phyloP scores from a whole-genome alignment of 352 stramenopile species.

The Thraustochytrium sp. region DNA sequence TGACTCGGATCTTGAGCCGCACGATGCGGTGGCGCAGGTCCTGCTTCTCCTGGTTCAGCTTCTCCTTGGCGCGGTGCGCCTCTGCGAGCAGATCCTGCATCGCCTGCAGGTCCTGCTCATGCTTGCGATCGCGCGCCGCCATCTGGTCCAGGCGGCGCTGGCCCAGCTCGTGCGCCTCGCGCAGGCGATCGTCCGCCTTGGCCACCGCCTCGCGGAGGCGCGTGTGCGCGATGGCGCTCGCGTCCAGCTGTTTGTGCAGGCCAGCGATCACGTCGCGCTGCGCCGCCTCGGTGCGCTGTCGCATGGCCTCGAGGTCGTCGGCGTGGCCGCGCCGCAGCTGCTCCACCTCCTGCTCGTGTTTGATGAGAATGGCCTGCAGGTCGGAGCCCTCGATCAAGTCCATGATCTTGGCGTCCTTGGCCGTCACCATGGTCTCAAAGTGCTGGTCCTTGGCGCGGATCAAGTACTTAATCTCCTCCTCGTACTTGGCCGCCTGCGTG shows the following conservation, averaged over 20 bases:
- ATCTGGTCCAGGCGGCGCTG: neutral
- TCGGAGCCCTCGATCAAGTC: conserved; percentile 33
- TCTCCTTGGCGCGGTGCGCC: neutral
- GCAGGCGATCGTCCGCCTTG: neutral
- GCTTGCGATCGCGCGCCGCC: neutral
- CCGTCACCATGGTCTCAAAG: conserved; percentile 33
- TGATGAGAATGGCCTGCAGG: conserved; percentile 27
- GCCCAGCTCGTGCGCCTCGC: neutral
- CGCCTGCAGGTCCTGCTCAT: neutral
- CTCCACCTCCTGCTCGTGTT: conserved; percentile 35
- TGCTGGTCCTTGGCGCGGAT: conserved; percentile 33
- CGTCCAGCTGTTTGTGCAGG: neutral
- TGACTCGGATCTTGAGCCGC: conserved; percentile 13
- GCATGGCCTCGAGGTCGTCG: conserved; percentile 10
- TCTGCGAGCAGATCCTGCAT: conserved; percentile 6
- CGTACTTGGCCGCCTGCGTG: conserved; percentile 8
- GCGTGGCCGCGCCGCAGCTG: neutral
- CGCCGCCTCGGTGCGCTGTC: neutral
- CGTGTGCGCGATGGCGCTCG: neutral
- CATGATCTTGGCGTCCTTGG: conserved; percentile 38
- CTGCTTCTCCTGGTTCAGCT: conserved; percentile 40
- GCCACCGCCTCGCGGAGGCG: neutral
- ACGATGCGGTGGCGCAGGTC: conserved; percentile 34
- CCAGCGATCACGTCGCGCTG: neutral
- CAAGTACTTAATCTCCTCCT: conserved; percentile 43